phyloP scores from a whole-genome alignment of 2,329 filamentous ascomycete species.

The Diplodia sapinea region DNA sequence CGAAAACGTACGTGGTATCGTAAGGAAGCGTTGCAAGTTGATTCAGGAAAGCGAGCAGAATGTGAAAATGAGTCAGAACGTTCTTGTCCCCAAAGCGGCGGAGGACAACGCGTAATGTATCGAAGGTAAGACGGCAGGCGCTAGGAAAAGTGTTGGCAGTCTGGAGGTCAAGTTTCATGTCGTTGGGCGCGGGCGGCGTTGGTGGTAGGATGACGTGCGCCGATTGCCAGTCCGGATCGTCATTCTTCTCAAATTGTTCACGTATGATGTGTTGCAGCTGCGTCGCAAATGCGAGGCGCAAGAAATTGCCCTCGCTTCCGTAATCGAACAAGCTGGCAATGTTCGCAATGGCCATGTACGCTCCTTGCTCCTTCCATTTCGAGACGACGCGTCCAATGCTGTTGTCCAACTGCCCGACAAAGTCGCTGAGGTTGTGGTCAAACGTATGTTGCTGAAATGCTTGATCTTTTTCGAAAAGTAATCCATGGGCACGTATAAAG shows the following conservation, averaged over 20 bases:
- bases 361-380: conserved; percentile 63
- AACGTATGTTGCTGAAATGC: conserved; percentile 46
- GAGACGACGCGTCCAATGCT: conserved; percentile 61
- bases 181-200: conserved; percentile 2
- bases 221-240: conserved; percentile 6
- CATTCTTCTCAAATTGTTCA: conserved; percentile 36
- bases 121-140: conserved; percentile 52
- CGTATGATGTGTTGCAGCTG: conserved; percentile 34
- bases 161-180: conserved; percentile 32
- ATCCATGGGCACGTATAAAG: conserved; percentile 69
- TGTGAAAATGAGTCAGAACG: conserved; percentile 67
- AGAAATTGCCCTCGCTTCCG: conserved; percentile 54
- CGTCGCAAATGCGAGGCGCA: conserved; percentile 29
- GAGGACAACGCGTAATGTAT: conserved; percentile 57
- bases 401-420: conserved; percentile 60
- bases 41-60: conserved; percentile 65
- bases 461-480: conserved; percentile 63
- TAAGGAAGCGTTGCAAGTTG: conserved; percentile 47
- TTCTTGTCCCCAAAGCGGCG: conserved; percentile 62
- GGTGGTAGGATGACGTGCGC: conserved; percentile 10
- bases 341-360: conserved; percentile 64
- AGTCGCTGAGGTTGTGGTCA: conserved; percentile 54
- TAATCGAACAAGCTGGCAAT: conserved; percentile 61
- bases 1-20: conserved; percentile 39
- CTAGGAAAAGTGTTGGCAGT: conserved; percentile 37